A percentile compares a stretch with the other conserved stretches of the same genome.
Evolutionary conservation across 2,329 filamentous ascomycete genomes (phyloP).

Genomic region (Akanthomyces dipterigenus): DNA sequence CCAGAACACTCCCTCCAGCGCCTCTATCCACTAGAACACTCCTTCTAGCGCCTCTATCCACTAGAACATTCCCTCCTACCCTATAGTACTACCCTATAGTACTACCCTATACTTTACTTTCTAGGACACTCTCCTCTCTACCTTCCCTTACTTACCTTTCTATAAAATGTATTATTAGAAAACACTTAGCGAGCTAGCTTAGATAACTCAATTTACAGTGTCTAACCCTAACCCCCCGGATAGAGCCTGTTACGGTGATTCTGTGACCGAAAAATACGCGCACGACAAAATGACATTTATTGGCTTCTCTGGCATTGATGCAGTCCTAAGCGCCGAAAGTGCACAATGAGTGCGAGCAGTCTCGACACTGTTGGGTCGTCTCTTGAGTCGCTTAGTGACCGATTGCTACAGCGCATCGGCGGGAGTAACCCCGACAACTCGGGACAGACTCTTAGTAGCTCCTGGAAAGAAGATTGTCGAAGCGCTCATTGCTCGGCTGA

Average conservation of each 20-base stretch:
- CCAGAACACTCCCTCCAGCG: too few relatives aligned
- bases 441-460: neutral
- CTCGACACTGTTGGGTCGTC: conserved; percentile 42
- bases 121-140: too few relatives aligned
- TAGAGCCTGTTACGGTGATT: neutral
- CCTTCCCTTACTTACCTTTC: too few relatives aligned
- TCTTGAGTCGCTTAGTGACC: conserved; percentile 39
- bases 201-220: too few relatives aligned
- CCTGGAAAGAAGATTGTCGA: conserved; percentile 13
- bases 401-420: conserved; percentile 21
- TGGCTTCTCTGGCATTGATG: neutral
- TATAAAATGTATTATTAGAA: too few relatives aligned
- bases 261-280: neutral
- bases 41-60: too few relatives aligned
- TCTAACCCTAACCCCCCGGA: too few relatives aligned
- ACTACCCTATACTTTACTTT: too few relatives aligned
- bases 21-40: too few relatives aligned
- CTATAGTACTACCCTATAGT: too few relatives aligned
- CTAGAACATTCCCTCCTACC: too few relatives aligned
- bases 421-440: neutral
- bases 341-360: conserved; percentile 16
- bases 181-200: too few relatives aligned
- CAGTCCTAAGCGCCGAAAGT: neutral
- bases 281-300: neutral
- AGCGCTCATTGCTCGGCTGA: conserved; percentile 10